These are phyloP conservation scores for Firmiana major DNA, from an alignment of 345 rosid species.

Conservation along the genomic window DNA sequence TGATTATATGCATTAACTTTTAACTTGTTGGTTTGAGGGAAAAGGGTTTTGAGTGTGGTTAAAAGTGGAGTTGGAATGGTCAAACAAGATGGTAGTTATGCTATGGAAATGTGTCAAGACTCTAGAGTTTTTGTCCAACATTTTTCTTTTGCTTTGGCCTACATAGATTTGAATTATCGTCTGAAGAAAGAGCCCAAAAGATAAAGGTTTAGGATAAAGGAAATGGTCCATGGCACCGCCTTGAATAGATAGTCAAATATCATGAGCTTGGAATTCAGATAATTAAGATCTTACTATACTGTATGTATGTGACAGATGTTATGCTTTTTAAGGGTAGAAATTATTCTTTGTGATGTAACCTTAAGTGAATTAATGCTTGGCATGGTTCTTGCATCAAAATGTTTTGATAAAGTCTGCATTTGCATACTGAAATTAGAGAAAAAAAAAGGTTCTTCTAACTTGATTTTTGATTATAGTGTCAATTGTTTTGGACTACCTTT, in stretches of 20 bases:
- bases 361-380: background rate
- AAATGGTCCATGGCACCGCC: conserved; percentile 9
- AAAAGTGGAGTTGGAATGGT: conserved; percentile 28
- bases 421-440: no score
- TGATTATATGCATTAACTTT: conserved; percentile 6
- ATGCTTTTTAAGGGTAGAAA: background rate
- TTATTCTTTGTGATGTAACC: background rate
- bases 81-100: conserved; percentile 26
- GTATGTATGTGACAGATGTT: background rate
- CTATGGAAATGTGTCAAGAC: conserved; percentile 2
- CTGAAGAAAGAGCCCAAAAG: background rate
- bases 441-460: no score
- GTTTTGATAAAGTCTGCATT: no score
- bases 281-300: no score
- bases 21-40: background rate
- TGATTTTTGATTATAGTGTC: no score
- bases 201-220: background rate
- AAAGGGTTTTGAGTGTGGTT: conserved; percentile 11
- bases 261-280: background rate
- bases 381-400: background rate
- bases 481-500: no score
- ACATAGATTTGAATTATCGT: background rate
- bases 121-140: conserved; percentile 17
- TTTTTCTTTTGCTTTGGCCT: conserved; percentile 12
- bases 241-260: background rate